Evolutionary conservation across 495 filamentous ascomycete genomes (phyloP), one percentile per base, ranked within the genome.

Genomic region (Neurospora discreta): DNA sequence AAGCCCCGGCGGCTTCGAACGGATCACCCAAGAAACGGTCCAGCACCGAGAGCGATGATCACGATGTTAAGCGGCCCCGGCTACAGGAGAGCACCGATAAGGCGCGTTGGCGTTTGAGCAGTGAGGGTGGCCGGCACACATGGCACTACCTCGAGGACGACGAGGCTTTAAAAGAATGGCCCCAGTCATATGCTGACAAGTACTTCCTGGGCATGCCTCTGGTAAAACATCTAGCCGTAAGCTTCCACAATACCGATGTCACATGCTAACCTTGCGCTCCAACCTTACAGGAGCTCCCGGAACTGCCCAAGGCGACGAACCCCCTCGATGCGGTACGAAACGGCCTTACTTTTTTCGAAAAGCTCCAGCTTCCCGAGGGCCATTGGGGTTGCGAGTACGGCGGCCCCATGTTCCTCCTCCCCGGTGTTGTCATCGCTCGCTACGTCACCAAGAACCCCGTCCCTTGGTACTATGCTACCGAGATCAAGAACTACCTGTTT

Each of bases 331-430:
- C 91, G 10, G 92, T 90, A 33, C 85, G 89, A 73, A 98, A 98
- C 82, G 93, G 90, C 69, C 84, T 99, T 69, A 85, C 88, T 3
- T 99, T 97, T 85, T 97, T 95, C 84, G 92, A 93, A 42, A 87
- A 93, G 68, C 86, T 98, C 44, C 95, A 99, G 77, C 87, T 97
- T 0, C 88, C 91, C 58, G 89, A 92, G 9, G 95, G 95, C 5
- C 92, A 97, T 78, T 99, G 95, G 95, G 95, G 86, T 5, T 98
- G 94, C 82, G 95, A 98, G 79, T 99, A 98, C 82, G 95, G 95
- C 73, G 95, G 94, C 1, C 88, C 88, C 13, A 87, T 89, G 87
- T 98, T 99, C 78, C 88, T 99, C 68, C 82, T 98, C 9, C 93
- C 94, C 3, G 93, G 93, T 30, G 76, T 95, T 18, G 89, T 98